Percentiles rank a stretch among this genome's conserved stretches.
These are phyloP conservation scores for Phaeosphaeria sp. DNA, from an alignment of 2,329 filamentous ascomycete species.

Conservation along the genomic window DNA sequence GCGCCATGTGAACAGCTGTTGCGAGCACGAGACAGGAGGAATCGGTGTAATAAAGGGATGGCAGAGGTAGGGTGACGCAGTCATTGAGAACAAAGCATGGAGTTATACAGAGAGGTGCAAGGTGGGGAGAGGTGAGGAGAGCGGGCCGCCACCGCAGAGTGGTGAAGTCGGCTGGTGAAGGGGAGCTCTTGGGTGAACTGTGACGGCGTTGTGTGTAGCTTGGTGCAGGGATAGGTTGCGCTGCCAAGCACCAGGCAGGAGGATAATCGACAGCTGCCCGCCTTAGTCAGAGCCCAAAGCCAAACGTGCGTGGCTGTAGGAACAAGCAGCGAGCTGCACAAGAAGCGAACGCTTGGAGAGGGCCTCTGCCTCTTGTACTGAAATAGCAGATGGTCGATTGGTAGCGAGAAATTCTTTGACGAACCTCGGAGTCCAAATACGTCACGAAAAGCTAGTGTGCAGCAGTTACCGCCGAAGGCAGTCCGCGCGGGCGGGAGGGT, in stretches of 20 bases:
- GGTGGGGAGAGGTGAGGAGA: conserved; percentile 3
- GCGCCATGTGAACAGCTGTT: conserved; percentile 37
- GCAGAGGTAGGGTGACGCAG: conserved; percentile 31
- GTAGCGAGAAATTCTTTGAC: conserved; percentile 17
- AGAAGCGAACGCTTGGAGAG: neutral
- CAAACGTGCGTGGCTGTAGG: conserved; percentile 5
- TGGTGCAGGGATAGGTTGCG: conserved; percentile 4
- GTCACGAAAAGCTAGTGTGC: conserved; percentile 18
- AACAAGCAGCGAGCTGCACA: conserved; percentile 11
- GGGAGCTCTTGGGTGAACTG: conserved; percentile 30
- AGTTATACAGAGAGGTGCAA: conserved; percentile 9
- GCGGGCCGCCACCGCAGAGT: conserved; percentile 32
- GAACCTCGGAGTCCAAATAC: conserved; percentile 36
- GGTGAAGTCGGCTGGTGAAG: conserved; percentile 30
- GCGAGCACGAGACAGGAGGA: conserved; percentile 40
- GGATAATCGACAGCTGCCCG: conserved; percentile 6
- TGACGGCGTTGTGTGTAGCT: conserved; percentile 37
- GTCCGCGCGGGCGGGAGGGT: conserved; percentile 6
- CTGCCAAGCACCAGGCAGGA: conserved; percentile 13
- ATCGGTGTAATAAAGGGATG: conserved; percentile 33
- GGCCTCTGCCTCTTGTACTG: conserved; percentile 2
- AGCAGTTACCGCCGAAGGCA: conserved; percentile 2
- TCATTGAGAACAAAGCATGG: conserved; percentile 32
- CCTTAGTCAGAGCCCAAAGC: conserved; percentile 12
- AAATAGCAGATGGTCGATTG: neutral